phyloP scores from a whole-genome alignment of 2,329 filamentous ascomycete species.

The Xylariaceae sp. region DNA sequence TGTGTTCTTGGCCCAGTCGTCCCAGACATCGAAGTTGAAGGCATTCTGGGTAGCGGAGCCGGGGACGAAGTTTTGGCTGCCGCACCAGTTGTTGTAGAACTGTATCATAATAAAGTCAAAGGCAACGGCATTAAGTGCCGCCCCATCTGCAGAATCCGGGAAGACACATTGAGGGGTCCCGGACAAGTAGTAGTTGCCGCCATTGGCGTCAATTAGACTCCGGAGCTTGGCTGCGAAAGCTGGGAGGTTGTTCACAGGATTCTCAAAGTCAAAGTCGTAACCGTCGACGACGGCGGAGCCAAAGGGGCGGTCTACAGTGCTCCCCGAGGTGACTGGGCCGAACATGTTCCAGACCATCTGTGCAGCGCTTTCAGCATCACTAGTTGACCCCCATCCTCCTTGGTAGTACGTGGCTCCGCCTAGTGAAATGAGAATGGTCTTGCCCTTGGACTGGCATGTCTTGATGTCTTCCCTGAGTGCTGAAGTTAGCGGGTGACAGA shows the following conservation, averaged over 20 bases:
- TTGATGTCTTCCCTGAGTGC: conserved; percentile 43
- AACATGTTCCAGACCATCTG: conserved; percentile 67
- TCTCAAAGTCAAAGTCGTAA: conserved; percentile 73
- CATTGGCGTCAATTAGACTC: conserved; percentile 48
- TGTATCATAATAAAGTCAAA: conserved; percentile 61
- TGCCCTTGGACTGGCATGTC: conserved; percentile 60
- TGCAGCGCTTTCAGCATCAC: conserved; percentile 52
- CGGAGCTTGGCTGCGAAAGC: conserved; percentile 58
- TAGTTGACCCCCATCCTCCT: conserved; percentile 50
- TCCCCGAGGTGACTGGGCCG: conserved; percentile 44
- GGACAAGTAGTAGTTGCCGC: conserved; percentile 54
- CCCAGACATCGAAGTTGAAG: conserved; percentile 61
- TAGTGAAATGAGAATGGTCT: conserved; percentile 68
- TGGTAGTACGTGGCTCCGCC: conserved; percentile 68
- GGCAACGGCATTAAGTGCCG: conserved; percentile 49
- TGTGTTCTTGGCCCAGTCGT: conserved; percentile 56
- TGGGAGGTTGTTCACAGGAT: conserved; percentile 52
- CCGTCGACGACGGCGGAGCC: conserved; percentile 65
- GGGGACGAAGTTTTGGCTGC: conserved; percentile 47
- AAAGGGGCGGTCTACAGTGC: conserved; percentile 57
- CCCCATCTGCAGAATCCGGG: conserved; percentile 56
- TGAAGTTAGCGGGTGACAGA: background rate
- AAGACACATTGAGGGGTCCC: conserved; percentile 66
- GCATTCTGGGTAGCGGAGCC: conserved; percentile 29
- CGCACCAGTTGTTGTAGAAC: conserved; percentile 68